Percentiles rank a stretch among this genome's conserved stretches.
Conservation (phyloP, 495 filamentous ascomycete genomes). For the Trichoderma erinaceum region DNA sequence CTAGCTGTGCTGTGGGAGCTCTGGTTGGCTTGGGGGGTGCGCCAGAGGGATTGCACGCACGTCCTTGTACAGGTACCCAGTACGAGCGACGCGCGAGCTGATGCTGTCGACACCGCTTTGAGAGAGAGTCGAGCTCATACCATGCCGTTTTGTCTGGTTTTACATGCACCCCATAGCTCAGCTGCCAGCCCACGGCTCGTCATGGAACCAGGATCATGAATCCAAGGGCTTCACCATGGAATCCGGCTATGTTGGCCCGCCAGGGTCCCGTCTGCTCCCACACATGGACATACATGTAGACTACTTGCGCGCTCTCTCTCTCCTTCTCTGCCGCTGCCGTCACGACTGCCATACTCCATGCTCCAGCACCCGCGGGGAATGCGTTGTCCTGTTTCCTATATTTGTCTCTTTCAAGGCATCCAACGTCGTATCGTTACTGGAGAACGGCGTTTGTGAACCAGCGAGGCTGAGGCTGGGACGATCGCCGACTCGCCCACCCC, state of each 20-base stretch:
- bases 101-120: slow-evolving; percentile 7
- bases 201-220: slow-evolving; percentile 10
- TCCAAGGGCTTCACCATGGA: slow-evolving; percentile 6
- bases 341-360: neutral
- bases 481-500: neutral
- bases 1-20: neutral
- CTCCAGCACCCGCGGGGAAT: neutral
- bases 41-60: neutral
- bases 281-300: slow-evolving; percentile 13
- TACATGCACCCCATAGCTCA: slow-evolving; percentile 14
- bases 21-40: neutral
- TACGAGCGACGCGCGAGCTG: slow-evolving; percentile 6
- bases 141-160: slow-evolving; percentile 1
- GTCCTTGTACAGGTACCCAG: neutral
- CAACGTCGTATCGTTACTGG: slow-evolving; percentile 2
- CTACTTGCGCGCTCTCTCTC: neutral
- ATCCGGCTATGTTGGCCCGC: neutral
- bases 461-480: slow-evolving; percentile 1
- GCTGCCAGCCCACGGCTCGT: slow-evolving; percentile 12
- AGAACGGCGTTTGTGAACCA: neutral
- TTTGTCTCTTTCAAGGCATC: neutral
- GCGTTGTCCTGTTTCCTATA: slow-evolving; percentile 11
- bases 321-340: neutral
- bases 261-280: neutral
- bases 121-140: neutral